A percentile compares a stretch with the other conserved stretches of the same genome.
Evolutionary conservation across 257 asterid species (phyloP).

Genomic region (Avicennia marina): DNA sequence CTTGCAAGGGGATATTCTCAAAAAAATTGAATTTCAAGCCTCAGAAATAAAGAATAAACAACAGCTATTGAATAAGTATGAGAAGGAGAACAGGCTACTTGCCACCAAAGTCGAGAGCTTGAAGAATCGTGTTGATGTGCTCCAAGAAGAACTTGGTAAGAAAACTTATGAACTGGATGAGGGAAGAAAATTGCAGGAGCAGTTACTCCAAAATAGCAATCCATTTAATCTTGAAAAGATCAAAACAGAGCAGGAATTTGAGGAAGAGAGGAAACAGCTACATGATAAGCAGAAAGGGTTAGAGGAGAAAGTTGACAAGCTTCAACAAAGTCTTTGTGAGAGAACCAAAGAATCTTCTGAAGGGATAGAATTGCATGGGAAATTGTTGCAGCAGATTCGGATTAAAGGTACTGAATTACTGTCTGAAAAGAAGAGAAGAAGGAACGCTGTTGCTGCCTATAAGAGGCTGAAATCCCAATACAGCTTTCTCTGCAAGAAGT

Average conservation of each 20-base stretch:
- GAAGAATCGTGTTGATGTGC: constrained; percentile 30
- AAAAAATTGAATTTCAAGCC: constrained; percentile 48
- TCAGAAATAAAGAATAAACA: constrained; percentile 45
- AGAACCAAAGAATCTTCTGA: constrained; percentile 49
- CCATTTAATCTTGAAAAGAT: constrained; percentile 32
- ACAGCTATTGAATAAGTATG: constrained; percentile 31
- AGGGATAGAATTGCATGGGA: constrained; percentile 61
- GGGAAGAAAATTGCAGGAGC: constrained; percentile 40
- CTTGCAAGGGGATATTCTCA: constrained; percentile 50
- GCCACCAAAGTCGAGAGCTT: constrained; percentile 31
- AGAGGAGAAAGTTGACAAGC: constrained; percentile 45
- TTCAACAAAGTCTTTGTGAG: constrained; percentile 38
- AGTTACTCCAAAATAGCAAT: constrained; percentile 39
- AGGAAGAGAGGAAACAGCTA: constrained; percentile 50
- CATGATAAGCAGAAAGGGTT: constrained; percentile 43
- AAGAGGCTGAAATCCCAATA: constrained; percentile 68
- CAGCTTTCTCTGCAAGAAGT: constrained; percentile 43
- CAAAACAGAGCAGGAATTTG: constrained; percentile 44
- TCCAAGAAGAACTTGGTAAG: constrained; percentile 43
- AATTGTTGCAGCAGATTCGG: constrained; percentile 66
- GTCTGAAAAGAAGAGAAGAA: constrained; percentile 50
- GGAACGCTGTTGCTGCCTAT: constrained; percentile 28
- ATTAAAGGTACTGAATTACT: constrained; percentile 55
- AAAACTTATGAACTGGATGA: constrained; percentile 44
- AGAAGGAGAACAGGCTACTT: constrained; percentile 46